Evolutionary conservation across 2,329 filamentous ascomycete species (phyloP), one percentile per base, ranked within the genome.

Genomic region (Chaetothyriales sp.): DNA sequence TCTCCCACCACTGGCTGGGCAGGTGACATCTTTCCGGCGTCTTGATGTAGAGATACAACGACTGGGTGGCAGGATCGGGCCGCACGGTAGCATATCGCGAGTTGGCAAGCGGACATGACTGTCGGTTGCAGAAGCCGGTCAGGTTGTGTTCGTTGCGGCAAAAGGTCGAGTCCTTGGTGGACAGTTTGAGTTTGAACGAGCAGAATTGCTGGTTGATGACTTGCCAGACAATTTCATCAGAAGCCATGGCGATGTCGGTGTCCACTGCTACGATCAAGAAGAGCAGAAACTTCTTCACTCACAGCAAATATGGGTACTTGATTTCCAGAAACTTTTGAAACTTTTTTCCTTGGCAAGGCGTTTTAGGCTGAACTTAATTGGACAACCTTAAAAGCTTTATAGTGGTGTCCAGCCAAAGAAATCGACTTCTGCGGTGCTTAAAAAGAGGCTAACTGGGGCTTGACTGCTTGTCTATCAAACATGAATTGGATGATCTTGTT

Each of bases 161-260:
- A 70, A 96, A 98, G 62, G 81, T 95, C 67, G 92, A 83, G 53
- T 83, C 78, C 69, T 90, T 93, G 20, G 86, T 85, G 18, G 83
- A 86, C 72, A 80, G 86, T 63, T 94, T 95, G 59, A 96, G 75
- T 66, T 95, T 95, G 75, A 89, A 96, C 48, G 84, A 83, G 73
- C 92, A 96, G 67, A 92, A 93, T 65, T 90, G 85, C 70, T 92
- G 86, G 70, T 94, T 93, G 60, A 95, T 95, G 52, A 95, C 86
- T 67, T 89, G 82, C 92, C 92, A 98, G 57, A 96, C 83, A 58
- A 96, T 93, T 70, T 96, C 90, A 74, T 96, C 90, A 56, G 87
- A 93, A 52, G 86, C 80, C 85, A 92, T 93, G 9, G 45, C 25
- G n/a, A 45, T 15, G 32, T 15, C 32, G 32, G 5, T 4, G 10